Conservation (phyloP, 805 yeast species). For the Lipomyces sp. region DNA sequence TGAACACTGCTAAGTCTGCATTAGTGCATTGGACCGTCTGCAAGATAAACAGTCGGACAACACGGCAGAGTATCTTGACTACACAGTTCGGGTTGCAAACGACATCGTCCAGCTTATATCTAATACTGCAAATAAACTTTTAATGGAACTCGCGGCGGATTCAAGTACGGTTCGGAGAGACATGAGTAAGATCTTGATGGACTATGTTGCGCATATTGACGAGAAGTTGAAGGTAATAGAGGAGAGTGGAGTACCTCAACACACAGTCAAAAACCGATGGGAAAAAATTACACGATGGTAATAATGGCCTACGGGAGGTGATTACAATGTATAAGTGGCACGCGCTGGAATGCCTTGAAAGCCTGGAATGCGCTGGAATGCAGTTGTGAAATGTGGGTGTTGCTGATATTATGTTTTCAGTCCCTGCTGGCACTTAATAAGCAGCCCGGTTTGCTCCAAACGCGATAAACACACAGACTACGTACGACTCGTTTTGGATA, state of each 20-base stretch:
- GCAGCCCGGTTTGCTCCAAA: too few relatives aligned
- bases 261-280: conserved; percentile 13
- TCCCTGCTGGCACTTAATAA: too few relatives aligned
- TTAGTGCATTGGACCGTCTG: conserved; percentile 20
- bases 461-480: too few relatives aligned
- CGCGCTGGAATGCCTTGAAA: not conserved
- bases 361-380: too few relatives aligned
- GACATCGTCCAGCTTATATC: conserved; percentile 26
- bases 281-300: conserved; percentile 21
- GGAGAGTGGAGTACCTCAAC: conserved; percentile 10
- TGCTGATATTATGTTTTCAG: too few relatives aligned
- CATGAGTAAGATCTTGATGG: conserved; percentile 20
- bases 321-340: not conserved
- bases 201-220: conserved; percentile 20
- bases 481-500: too few relatives aligned
- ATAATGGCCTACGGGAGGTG: not conserved
- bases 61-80: conserved; percentile 14
- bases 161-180: conserved; percentile 23
- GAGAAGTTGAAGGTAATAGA: conserved; percentile 13
- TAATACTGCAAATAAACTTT: conserved; percentile 21
- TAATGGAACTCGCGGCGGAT: conserved; percentile 30
- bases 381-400: too few relatives aligned
- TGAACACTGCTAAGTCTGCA: not conserved
- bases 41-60: conserved; percentile 12
- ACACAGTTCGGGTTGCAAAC: conserved; percentile 11